phyloP scores from a whole-genome alignment of 306 rosid species.

The Senna tora region DNA sequence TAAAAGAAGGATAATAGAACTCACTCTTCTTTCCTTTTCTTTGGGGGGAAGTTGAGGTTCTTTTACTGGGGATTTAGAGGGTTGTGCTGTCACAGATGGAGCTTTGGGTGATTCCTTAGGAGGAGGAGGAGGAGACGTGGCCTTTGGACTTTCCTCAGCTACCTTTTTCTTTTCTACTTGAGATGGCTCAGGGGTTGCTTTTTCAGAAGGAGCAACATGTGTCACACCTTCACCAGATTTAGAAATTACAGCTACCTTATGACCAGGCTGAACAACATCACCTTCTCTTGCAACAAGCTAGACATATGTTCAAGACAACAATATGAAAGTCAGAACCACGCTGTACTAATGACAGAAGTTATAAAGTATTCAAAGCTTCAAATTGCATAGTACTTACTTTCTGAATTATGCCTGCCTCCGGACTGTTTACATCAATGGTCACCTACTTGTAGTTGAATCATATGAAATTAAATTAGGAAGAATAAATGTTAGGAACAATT shows the following conservation, averaged over 20 bases:
- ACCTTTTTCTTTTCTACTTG: slow-evolving; percentile 40
- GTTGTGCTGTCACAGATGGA: slow-evolving; percentile 36
- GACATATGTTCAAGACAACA: slow-evolving; percentile 7
- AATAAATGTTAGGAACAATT: background rate
- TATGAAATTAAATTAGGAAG: background rate
- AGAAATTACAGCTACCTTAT: slow-evolving; percentile 63
- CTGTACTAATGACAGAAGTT: background rate
- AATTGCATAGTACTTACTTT: slow-evolving; percentile 37
- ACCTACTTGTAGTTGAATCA: slow-evolving; percentile 50
- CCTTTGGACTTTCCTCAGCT: slow-evolving; percentile 39
- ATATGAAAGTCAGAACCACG: slow-evolving; percentile 2
- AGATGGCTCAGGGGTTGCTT: slow-evolving; percentile 44
- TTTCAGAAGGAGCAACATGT: slow-evolving; percentile 51
- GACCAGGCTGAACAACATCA: slow-evolving; percentile 66
- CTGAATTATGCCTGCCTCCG: slow-evolving; percentile 57
- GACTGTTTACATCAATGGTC: slow-evolving; percentile 70
- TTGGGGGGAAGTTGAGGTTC: slow-evolving; percentile 45
- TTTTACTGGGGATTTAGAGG: slow-evolving; percentile 35
- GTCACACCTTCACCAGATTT: slow-evolving; percentile 56
- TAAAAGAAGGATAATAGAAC: slow-evolving; percentile 25
- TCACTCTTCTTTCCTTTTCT: slow-evolving; percentile 73
- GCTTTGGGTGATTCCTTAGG: slow-evolving; percentile 37
- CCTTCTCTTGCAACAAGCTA: slow-evolving; percentile 65
- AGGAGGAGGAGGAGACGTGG: slow-evolving; percentile 43
- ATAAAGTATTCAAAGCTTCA: slow-evolving; percentile 5